Conservation (phyloP, 2,329 filamentous ascomycete species). For the Fusarium neocosmosporiellum region DNA sequence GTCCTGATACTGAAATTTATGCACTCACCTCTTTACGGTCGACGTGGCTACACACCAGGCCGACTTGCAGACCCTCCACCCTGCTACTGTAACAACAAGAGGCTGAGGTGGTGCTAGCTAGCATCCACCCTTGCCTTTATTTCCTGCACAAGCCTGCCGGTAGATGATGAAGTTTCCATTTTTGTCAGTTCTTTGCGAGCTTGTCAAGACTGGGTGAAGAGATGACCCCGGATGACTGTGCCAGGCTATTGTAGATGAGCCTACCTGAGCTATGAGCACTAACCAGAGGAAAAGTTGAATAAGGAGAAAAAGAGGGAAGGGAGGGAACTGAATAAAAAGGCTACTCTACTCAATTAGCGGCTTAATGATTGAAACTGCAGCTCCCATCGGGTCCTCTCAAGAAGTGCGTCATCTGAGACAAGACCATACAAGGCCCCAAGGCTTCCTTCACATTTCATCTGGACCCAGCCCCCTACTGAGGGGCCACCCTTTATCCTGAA, state of each 20-base stretch:
- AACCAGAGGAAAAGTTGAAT: background rate
- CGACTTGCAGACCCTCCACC: background rate
- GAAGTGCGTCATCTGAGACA: background rate
- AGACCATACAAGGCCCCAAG: background rate
- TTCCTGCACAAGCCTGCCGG: background rate
- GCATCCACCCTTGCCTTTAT: background rate
- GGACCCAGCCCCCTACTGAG: background rate
- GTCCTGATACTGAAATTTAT: background rate
- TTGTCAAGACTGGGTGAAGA: background rate
- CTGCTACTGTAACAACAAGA: background rate
- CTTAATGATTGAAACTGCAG: background rate
- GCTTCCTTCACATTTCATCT: background rate
- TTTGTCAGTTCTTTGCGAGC: background rate
- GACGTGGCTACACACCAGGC: background rate
- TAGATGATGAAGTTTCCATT: background rate
- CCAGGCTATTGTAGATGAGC: background rate
- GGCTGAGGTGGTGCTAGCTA: background rate
- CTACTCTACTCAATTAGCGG: background rate
- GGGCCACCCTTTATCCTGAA: background rate
- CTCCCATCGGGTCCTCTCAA: background rate
- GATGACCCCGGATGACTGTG: background rate
- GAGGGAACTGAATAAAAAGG: background rate
- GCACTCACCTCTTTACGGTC: background rate
- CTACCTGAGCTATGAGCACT: background rate
- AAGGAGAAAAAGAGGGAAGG: background rate